Conservation (phyloP, 768 basidiomycete genomes). For the Leccinum longicurvipes region DNA sequence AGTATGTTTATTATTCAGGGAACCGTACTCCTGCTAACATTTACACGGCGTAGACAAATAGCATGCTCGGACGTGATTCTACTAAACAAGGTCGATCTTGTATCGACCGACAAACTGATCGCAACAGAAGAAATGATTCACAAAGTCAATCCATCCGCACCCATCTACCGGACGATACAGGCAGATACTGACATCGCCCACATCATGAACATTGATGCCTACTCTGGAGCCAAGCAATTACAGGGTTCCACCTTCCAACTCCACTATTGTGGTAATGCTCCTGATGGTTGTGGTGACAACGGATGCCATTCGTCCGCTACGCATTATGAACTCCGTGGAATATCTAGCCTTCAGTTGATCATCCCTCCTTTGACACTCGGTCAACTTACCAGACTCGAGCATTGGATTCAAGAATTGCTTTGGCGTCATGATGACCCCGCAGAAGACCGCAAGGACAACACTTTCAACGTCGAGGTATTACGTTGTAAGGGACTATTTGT, state of each 20-base stretch:
- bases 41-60: constrained; percentile 68
- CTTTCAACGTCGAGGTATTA: constrained; percentile 53
- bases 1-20: constrained; percentile 41
- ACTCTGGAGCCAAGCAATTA: constrained; percentile 45
- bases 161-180: constrained; percentile 68
- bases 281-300: constrained; percentile 30
- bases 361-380: constrained; percentile 55
- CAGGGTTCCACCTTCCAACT: constrained; percentile 17
- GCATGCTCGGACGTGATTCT: constrained; percentile 89
- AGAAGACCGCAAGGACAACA: constrained; percentile 7
- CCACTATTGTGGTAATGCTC: constrained; percentile 34
- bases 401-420: constrained; percentile 75
- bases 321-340: constrained; percentile 76
- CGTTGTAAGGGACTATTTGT: constrained; percentile 86
- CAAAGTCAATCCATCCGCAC: constrained; percentile 76
- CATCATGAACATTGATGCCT: constrained; percentile 83
- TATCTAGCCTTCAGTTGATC: constrained; percentile 72
- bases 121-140: constrained; percentile 60
- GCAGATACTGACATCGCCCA: constrained; percentile 69
- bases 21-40: not conserved
- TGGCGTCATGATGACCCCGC: constrained; percentile 69
- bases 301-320: constrained; percentile 32
- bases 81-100: constrained; percentile 88
- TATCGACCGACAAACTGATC: constrained; percentile 40
- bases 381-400: constrained; percentile 58